A percentile compares a stretch with the other conserved stretches of the same genome.
phyloP scores from a whole-genome alignment of 2,329 filamentous ascomycete species.

The Verticillium albo-atrum region DNA sequence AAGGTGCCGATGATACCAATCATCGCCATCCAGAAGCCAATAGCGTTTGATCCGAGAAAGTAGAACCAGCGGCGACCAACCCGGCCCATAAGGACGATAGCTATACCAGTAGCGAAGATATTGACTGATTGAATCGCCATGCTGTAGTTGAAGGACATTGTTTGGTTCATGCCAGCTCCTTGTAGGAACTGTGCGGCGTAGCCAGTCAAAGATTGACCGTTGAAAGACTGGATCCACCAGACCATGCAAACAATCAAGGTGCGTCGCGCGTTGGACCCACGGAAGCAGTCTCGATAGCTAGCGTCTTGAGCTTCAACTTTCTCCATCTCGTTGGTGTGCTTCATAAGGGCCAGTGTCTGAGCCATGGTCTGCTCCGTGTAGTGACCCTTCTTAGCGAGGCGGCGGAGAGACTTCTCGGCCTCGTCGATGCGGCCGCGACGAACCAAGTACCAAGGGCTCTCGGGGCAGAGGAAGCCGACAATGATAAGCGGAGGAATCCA shows the following conservation, averaged over 20 bases:
- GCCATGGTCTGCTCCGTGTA: slow-evolving; percentile 21
- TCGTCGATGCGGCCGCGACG: slow-evolving; percentile 30
- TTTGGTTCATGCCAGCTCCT: slow-evolving; percentile 23
- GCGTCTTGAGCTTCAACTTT: slow-evolving; percentile 24
- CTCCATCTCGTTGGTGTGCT: slow-evolving; percentile 34
- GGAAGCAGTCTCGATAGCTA: slow-evolving; percentile 37
- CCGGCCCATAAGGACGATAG: slow-evolving; percentile 27
- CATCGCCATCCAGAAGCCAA: slow-evolving; percentile 28
- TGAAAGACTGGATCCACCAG: slow-evolving; percentile 22
- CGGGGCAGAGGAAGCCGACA: slow-evolving; percentile 30
- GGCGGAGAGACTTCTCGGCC: slow-evolving; percentile 22
- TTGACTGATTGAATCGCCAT: slow-evolving; percentile 32
- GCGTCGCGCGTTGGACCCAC: slow-evolving; percentile 30
- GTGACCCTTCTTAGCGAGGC: slow-evolving; percentile 13
- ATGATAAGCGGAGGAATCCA: slow-evolving; percentile 34
- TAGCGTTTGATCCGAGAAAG: slow-evolving; percentile 30
- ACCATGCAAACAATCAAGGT: slow-evolving; percentile 29
- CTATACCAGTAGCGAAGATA: slow-evolving; percentile 31
- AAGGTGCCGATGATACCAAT: slow-evolving; percentile 34
- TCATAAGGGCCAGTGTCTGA: slow-evolving; percentile 34
- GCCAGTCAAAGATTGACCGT: slow-evolving; percentile 22
- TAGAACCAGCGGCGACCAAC: slow-evolving; percentile 36
- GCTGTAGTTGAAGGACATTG: slow-evolving; percentile 21
- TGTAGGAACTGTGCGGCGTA: slow-evolving; percentile 32
- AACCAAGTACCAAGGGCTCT: slow-evolving; percentile 42